These are phyloP conservation scores for Cryphonectria radicalis DNA, from an alignment of 2,329 filamentous ascomycete species.

Conservation along the genomic window DNA sequence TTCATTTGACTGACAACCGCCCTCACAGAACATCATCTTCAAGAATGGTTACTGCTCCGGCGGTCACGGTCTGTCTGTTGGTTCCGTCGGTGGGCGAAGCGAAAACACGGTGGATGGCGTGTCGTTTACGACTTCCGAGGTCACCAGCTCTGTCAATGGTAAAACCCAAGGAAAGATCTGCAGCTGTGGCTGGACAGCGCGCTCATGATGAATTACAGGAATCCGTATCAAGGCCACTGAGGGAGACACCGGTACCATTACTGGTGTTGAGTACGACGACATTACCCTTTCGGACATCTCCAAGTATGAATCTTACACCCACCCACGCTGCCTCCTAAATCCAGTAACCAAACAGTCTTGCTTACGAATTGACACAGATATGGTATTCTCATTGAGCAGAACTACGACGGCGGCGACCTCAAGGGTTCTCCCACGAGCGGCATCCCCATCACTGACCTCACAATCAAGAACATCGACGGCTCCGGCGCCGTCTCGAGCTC, in stretches of 20 bases:
- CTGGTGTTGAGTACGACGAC: conserved; percentile 37
- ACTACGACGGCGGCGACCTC: conserved; percentile 41
- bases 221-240: conserved; percentile 55
- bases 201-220: background rate
- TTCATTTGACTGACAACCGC: background rate
- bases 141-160: conserved; percentile 58
- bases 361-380: conserved; percentile 31
- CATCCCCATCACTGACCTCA: conserved; percentile 57
- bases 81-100: conserved; percentile 50
- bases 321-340: too few species aligned
- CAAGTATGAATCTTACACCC: conserved; percentile 12
- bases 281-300: conserved; percentile 27
- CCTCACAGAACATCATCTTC: conserved; percentile 48
- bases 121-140: conserved; percentile 50
- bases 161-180: background rate
- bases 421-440: conserved; percentile 51
- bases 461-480: conserved; percentile 48
- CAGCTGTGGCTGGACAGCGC: background rate
- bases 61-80: conserved; percentile 49
- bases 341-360: background rate
- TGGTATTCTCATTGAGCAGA: conserved; percentile 47
- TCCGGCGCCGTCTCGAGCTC: conserved; percentile 40
- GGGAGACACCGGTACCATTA: conserved; percentile 50
- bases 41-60: conserved; percentile 49
- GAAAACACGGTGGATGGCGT: conserved; percentile 58